Evolutionary conservation across 805 yeast species (phyloP).

Genomic region (Metschnikowia continentalis): DNA sequence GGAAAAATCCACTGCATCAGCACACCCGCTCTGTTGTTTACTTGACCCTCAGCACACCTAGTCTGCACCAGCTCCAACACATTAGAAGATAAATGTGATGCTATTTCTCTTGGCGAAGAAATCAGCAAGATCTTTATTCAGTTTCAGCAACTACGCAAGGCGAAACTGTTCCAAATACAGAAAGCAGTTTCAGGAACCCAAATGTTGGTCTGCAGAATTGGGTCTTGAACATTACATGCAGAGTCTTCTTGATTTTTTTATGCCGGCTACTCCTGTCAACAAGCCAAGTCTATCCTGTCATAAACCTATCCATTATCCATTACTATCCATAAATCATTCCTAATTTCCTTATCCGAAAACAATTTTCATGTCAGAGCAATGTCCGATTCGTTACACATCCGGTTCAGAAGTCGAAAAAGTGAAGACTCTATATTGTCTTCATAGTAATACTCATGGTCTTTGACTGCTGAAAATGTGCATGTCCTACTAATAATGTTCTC

Average conservation of each 20-base stretch:
- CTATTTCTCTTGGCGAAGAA: slow-evolving; percentile 13
- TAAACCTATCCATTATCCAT: too few species aligned
- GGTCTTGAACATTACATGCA: slow-evolving; percentile 88
- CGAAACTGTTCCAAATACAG: slow-evolving; percentile 11
- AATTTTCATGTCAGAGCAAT: too few species aligned
- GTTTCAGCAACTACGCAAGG: slow-evolving; percentile 12
- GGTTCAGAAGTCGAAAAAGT: too few species aligned
- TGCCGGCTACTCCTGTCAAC: slow-evolving; percentile 92
- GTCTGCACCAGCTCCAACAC: slow-evolving; percentile 11
- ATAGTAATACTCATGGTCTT: too few species aligned
- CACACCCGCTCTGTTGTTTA: slow-evolving; percentile 11
- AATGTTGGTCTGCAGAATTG: slow-evolving; percentile 14
- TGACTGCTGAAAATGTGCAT: too few species aligned
- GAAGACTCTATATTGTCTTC: too few species aligned
- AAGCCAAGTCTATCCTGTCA: slow-evolving; percentile 65
- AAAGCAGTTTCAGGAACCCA: slow-evolving; percentile 5
- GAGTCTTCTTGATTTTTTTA: slow-evolving; percentile 60
- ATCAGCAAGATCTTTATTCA: slow-evolving; percentile 16
- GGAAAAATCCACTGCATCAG: slow-evolving; percentile 26
- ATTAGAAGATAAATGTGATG: slow-evolving; percentile 14
- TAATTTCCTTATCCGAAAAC: too few species aligned
- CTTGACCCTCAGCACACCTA: slow-evolving; percentile 12
- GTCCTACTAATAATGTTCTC: too few species aligned
- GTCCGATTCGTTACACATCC: too few species aligned
- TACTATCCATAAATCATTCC: too few species aligned